Percentiles rank a stretch among this genome's conserved stretches.
Evolutionary conservation across 805 yeast genomes (phyloP).

Genomic region (Lipomyces spencermartinsiae): DNA sequence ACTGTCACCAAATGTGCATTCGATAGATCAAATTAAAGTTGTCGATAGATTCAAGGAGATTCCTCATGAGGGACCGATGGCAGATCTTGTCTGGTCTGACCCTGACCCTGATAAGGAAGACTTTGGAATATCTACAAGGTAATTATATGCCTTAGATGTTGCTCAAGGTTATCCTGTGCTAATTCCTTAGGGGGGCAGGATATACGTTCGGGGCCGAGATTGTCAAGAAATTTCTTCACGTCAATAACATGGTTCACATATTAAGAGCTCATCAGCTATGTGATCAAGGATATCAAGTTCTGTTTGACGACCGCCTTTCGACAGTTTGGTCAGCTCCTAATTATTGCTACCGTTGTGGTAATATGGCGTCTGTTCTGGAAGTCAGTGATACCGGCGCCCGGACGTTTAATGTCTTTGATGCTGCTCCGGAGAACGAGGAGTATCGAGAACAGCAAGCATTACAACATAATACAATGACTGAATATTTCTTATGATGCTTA

Average conservation of each 20-base stretch:
- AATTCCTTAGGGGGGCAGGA: slow-evolving; percentile 83
- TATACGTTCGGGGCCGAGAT: slow-evolving; percentile 93
- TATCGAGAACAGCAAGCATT: slow-evolving; percentile 42
- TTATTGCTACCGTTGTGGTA: slow-evolving; percentile 96
- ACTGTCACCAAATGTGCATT: slow-evolving; percentile 90
- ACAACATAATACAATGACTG: slow-evolving; percentile 30
- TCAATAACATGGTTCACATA: slow-evolving; percentile 79
- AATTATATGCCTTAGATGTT: background rate
- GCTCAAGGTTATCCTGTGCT: background rate
- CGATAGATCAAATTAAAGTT: slow-evolving; percentile 86
- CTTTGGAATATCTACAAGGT: slow-evolving; percentile 78
- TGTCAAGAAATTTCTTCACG: slow-evolving; percentile 80
- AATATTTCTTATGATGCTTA: slow-evolving; percentile 33
- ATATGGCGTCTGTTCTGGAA: slow-evolving; percentile 95
- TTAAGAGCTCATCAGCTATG: slow-evolving; percentile 96
- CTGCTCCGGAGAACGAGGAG: slow-evolving; percentile 89
- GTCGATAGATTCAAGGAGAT: slow-evolving; percentile 92
- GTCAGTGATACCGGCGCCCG: slow-evolving; percentile 70
- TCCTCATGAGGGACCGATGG: slow-evolving; percentile 99
- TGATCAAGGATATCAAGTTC: slow-evolving; percentile 92
- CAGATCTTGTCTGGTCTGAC: slow-evolving; percentile 97
- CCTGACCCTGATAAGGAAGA: slow-evolving; percentile 85
- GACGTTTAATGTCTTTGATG: slow-evolving; percentile 91
- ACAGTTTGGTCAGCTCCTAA: slow-evolving; percentile 99
- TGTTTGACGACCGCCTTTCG: slow-evolving; percentile 87